A percentile compares a stretch with the other conserved stretches of the same genome.
Conservation (phyloP, 805 yeast genomes). For the Kodamaea fukazawae region DNA sequence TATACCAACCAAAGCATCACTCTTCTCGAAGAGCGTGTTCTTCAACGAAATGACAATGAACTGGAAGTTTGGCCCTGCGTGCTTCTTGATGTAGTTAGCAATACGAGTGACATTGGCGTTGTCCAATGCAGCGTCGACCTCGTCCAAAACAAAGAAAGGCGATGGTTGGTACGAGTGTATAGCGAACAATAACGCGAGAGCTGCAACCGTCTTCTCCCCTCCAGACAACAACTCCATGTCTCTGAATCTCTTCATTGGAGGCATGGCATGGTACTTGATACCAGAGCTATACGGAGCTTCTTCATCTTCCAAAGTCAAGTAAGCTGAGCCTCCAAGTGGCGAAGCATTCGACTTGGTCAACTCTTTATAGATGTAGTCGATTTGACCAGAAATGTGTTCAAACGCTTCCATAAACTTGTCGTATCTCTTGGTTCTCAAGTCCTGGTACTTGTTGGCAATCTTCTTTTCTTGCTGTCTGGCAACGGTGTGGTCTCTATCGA, state of each 20-base stretch:
- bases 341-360: conserved; percentile 69
- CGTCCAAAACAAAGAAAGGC: conserved; percentile 94
- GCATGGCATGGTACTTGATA: conserved; percentile 88
- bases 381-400: conserved; percentile 66
- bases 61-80: conserved; percentile 77
- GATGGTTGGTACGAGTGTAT: conserved; percentile 89
- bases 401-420: conserved; percentile 69
- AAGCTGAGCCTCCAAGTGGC: conserved; percentile 91
- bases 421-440: conserved; percentile 57
- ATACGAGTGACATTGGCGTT: conserved; percentile 80
- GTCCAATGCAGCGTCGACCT: conserved; percentile 97
- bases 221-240: conserved; percentile 93
- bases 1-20: conserved; percentile 90
- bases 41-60: conserved; percentile 92
- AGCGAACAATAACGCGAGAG: conserved; percentile 86
- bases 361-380: conserved; percentile 81
- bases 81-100: conserved; percentile 77
- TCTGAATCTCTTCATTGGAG: conserved; percentile 89
- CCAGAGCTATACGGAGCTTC: conserved; percentile 88
- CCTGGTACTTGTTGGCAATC: conserved; percentile 54
- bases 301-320: conserved; percentile 79
- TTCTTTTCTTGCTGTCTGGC: conserved; percentile 61
- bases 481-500: conserved; percentile 61
- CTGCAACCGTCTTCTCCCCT: conserved; percentile 96
- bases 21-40: conserved; percentile 79